These are phyloP conservation scores for Arctostaphylos glauca DNA, from an alignment of 148 eudicot species.

Conservation along the genomic window DNA sequence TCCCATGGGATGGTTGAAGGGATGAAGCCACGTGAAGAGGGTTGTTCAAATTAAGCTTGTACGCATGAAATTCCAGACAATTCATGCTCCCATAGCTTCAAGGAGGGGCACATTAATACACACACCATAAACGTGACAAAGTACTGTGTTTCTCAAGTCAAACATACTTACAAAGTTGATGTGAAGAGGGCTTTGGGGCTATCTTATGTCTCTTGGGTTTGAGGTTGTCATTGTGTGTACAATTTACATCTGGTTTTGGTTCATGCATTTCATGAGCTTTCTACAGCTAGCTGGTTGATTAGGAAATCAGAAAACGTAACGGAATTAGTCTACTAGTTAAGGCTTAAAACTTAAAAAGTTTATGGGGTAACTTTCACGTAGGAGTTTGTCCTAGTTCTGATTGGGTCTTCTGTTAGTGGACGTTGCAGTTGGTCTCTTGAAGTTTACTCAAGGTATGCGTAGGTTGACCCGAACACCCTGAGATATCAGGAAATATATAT, in stretches of 20 bases:
- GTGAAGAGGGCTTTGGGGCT: neutral
- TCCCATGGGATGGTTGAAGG: no score
- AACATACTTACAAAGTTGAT: neutral
- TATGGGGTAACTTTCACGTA: no score
- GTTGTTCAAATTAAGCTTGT: neutral
- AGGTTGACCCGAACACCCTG: no score
- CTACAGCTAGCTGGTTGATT: neutral
- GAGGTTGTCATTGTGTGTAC: neutral
- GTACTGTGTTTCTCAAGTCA: neutral
- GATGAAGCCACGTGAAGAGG: neutral
- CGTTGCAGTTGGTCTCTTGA: no score
- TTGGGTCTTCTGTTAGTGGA: no score
- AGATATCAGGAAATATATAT: no score
- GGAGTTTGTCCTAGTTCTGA: no score
- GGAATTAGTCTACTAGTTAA: no score
- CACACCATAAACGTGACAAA: neutral
- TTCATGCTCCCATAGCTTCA: neutral
- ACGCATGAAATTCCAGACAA: slow-evolving; percentile 4
- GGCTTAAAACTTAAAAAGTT: no score
- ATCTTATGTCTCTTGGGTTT: no score
- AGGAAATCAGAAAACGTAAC: no score
- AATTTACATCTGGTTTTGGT: neutral
- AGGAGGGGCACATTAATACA: neutral
- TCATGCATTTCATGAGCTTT: neutral
- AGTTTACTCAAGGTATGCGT: no score